Conservation (phyloP, 2,329 filamentous ascomycete species). For the Sclerotinia trifoliorum region DNA sequence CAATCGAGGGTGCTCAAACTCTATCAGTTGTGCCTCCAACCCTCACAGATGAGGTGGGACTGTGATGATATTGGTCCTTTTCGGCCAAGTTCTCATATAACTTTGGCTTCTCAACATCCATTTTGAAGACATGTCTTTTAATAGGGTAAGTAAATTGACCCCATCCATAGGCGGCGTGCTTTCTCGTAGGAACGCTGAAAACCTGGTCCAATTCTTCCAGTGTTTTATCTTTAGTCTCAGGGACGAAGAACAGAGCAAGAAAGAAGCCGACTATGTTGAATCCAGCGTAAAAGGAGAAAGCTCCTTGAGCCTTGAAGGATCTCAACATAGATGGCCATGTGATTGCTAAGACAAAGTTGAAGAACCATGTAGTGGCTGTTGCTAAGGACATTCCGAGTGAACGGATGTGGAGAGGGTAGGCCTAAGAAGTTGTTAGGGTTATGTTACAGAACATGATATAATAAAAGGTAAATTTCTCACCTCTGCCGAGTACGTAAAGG, state of each 20-base stretch:
- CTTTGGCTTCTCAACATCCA: conserved; percentile 5
- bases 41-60: not conserved
- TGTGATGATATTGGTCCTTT: not conserved
- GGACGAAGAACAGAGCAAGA: conserved; percentile 55
- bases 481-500: conserved; percentile 56
- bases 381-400: conserved; percentile 62
- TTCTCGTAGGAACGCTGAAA: conserved; percentile 9
- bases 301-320: conserved; percentile 41
- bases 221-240: conserved; percentile 55
- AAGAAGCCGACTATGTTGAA: conserved; percentile 54
- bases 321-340: conserved; percentile 39
- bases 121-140: conserved; percentile 9
- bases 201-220: conserved; percentile 38
- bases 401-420: conserved; percentile 60
- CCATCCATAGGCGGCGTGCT: conserved; percentile 16
- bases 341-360: conserved; percentile 58
- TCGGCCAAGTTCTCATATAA: not conserved
- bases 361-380: conserved; percentile 58
- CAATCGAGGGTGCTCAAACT: not conserved
- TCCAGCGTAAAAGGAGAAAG: conserved; percentile 54
- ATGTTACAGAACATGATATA: not conserved
- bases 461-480: not conserved
- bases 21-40: not conserved
- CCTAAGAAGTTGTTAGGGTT: conserved; percentile 31
- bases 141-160: conserved; percentile 15